Conservation (phyloP, 2,329 filamentous ascomycete genomes). For the Coccinonectria pachysandricola region DNA sequence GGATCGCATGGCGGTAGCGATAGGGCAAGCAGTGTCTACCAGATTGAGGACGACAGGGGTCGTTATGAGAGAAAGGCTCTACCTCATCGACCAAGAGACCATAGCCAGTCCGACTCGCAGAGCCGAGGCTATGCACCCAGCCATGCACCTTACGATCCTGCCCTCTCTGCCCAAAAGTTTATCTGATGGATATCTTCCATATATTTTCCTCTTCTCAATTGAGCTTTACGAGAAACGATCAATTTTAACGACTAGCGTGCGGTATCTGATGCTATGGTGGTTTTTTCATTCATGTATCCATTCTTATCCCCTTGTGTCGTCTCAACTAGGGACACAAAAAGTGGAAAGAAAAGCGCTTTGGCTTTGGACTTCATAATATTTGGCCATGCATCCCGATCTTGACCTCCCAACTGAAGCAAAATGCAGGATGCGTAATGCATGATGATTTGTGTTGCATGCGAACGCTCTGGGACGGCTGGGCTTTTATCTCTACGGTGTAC, state of each 20-base stretch:
- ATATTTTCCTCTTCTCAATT: too few species aligned
- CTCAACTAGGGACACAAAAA: too few species aligned
- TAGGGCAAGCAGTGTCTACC: constrained; percentile 36
- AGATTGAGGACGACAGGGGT: constrained; percentile 36
- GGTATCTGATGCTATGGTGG: constrained; percentile 9
- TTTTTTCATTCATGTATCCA: constrained; percentile 12
- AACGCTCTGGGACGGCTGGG: too few species aligned
- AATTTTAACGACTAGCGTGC: constrained; percentile 20
- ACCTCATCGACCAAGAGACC: constrained; percentile 33
- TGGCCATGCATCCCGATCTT: too few species aligned
- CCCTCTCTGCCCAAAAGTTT: constrained; percentile 18
- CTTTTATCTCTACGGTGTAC: too few species aligned
- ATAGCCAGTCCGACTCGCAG: constrained; percentile 39
- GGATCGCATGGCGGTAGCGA: constrained; percentile 38
- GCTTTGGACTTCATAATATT: constrained; percentile 4
- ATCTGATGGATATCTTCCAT: constrained; percentile 19
- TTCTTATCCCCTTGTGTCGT: constrained; percentile 4
- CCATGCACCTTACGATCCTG: constrained; percentile 22
- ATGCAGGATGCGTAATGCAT: too few species aligned
- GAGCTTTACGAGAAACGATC: constrained; percentile 19
- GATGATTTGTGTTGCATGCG: too few species aligned
- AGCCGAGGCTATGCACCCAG: constrained; percentile 23
- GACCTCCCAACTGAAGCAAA: too few species aligned
- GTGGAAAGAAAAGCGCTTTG: too few species aligned
- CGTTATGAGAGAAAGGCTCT: constrained; percentile 34